phyloP scores from a whole-genome alignment of 257 asterid species.

The Haberlea rhodopensis region DNA sequence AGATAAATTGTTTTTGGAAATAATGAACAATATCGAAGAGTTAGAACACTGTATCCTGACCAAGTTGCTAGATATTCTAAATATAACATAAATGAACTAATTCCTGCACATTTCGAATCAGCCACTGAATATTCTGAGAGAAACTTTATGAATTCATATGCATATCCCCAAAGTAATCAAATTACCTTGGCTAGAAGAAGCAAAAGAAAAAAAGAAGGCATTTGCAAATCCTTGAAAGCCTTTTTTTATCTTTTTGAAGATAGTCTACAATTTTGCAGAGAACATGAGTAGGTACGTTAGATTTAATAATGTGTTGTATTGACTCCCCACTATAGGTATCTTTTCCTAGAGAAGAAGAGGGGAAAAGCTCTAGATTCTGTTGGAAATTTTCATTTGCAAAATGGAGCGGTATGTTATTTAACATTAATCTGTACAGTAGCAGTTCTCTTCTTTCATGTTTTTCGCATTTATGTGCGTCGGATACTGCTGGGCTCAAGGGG shows the following conservation, averaged over 20 bases:
- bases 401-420: conserved; percentile 83
- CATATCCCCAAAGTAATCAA: conserved; percentile 1
- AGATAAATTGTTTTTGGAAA: background rate
- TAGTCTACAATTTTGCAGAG: background rate
- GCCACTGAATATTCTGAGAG: background rate
- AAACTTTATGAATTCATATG: conserved; percentile 1
- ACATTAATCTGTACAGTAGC: conserved; percentile 7
- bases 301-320: background rate
- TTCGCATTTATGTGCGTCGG: background rate
- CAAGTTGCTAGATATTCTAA: background rate
- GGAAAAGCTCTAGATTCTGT: conserved; percentile 94
- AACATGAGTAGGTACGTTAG: background rate
- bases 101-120: background rate
- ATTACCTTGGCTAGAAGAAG: background rate
- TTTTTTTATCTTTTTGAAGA: background rate
- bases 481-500: background rate
- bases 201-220: background rate
- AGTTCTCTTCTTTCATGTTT: background rate
- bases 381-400: conserved; percentile 94
- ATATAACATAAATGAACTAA: background rate
- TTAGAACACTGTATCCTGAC: background rate
- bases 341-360: conserved; percentile 81
- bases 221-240: background rate
- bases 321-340: conserved; percentile 58
- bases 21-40: background rate